These are phyloP conservation scores for Phytophthora cactorum DNA, from an alignment of 352 stramenopile genomes.

Conservation along the genomic window DNA sequence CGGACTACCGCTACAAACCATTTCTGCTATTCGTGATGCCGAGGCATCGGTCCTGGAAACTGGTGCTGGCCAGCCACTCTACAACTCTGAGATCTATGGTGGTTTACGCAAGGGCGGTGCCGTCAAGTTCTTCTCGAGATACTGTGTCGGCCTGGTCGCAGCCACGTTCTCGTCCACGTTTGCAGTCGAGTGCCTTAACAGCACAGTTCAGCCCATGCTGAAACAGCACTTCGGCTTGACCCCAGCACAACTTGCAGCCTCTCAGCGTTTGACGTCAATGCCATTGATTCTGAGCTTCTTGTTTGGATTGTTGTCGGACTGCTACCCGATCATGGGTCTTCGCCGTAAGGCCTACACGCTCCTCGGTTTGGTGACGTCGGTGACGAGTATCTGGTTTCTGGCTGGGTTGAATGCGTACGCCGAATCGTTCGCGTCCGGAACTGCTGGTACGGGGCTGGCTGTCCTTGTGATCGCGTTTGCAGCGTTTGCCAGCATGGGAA, in stretches of 20 bases:
- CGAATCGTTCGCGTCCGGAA: slow-evolving; percentile 12
- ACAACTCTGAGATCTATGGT: slow-evolving; percentile 64
- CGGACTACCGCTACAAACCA: neutral
- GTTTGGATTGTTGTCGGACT: slow-evolving; percentile 80
- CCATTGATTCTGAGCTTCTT: slow-evolving; percentile 84
- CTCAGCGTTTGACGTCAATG: slow-evolving; percentile 50
- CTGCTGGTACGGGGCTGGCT: slow-evolving; percentile 9
- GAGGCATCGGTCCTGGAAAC: slow-evolving; percentile 21
- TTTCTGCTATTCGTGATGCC: slow-evolving; percentile 2
- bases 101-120: slow-evolving; percentile 49
- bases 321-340: slow-evolving; percentile 74
- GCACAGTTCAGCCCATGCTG: slow-evolving; percentile 36
- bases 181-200: slow-evolving; percentile 35
- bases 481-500: slow-evolving; percentile 33
- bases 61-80: slow-evolving; percentile 41
- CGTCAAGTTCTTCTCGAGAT: slow-evolving; percentile 45
- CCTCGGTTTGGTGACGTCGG: slow-evolving; percentile 45
- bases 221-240: slow-evolving; percentile 36
- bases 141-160: slow-evolving; percentile 45
- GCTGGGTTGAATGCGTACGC: slow-evolving; percentile 34
- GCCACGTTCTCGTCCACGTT: slow-evolving; percentile 51
- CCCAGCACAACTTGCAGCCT: slow-evolving; percentile 21
- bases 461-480: slow-evolving; percentile 32
- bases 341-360: slow-evolving; percentile 83
- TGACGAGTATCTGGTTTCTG: slow-evolving; percentile 40